Evolutionary conservation across 139 green algal genomes (phyloP).

Genomic region (Mesotaenium endlicherianum): DNA sequence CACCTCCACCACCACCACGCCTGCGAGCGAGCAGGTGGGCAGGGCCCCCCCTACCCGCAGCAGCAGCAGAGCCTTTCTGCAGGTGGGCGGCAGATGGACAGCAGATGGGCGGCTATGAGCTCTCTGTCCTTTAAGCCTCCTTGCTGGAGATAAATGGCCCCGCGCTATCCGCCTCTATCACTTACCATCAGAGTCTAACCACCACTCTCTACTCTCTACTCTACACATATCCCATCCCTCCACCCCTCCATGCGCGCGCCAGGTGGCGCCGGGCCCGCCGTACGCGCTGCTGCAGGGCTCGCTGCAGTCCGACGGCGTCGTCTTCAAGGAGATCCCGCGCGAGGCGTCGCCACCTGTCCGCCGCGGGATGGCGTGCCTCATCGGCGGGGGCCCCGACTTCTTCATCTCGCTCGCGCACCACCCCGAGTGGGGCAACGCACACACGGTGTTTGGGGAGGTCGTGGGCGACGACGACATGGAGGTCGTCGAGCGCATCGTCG

Average conservation of each 20-base stretch:
- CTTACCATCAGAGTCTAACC: too few species aligned
- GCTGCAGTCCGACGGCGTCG: slow-evolving; percentile 30
- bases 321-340: not conserved
- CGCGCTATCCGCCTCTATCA: too few species aligned
- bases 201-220: too few species aligned
- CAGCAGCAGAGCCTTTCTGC: too few species aligned
- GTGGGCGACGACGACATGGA: slow-evolving; percentile 42
- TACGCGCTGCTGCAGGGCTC: slow-evolving; percentile 59
- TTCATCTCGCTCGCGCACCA: slow-evolving; percentile 57
- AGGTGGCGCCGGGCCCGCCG: slow-evolving; percentile 42
- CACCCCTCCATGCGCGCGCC: not conserved
- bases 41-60: too few species aligned
- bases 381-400: slow-evolving; percentile 55
- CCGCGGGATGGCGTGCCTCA: slow-evolving; percentile 51
- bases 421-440: slow-evolving; percentile 50
- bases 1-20: too few species aligned
- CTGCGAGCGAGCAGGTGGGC: too few species aligned
- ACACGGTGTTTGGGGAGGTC: slow-evolving; percentile 55
- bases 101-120: too few species aligned
- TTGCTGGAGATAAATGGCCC: too few species aligned
- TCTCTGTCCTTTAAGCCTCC: too few species aligned
- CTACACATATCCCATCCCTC: not conserved
- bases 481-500: slow-evolving; percentile 33
- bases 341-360: slow-evolving; percentile 39
- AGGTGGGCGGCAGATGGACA: too few species aligned